Evolutionary conservation across 306 rosid genomes (phyloP), one percentile per base, ranked within the genome.

Genomic region (Corylus heterophylla): DNA sequence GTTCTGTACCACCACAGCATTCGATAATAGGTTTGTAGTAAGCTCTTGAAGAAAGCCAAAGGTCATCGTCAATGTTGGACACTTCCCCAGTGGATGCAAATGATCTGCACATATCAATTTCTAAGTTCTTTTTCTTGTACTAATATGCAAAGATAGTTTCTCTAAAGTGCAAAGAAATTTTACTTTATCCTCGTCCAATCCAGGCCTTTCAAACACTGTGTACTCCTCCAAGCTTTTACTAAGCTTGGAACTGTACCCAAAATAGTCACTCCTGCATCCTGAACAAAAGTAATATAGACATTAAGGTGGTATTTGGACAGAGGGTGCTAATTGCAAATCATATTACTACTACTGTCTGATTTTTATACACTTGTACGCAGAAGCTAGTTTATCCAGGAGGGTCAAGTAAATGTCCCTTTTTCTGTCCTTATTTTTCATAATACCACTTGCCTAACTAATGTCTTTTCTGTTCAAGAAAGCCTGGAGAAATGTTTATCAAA

Each of bases 231-330:
- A 50, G 91, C 42, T 88, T 94, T 94, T 39, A 94, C 98, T 55
- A 92, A 78, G 89, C 98, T 94, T 0, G 99, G 99, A 84, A 94
- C 92, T 9, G 98, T 94, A 72, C 98, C 98, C 90, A 94, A 87
- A 76, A 89, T 64, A 54, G 93, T 92, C 74, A 92, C 96, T 69
- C 96, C 91, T 63, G 97, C 93, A 87, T 94, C 98, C 98, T 94
- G 85, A 70, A 85, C 68, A 86, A 76, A 73, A 68, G 29, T 16
- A 73, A 42, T 3, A 68, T 39, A 58, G 59, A 49, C 54, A 62
- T 35, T 48, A 74, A 74, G 69, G 62, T 44, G 44, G 66, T 54
- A 20, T 42, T 39, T 74, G 59, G 58, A 71, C 10, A 71, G 10
- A 31, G 82, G 51, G 37, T 55, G 61, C 64, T 58, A 39, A 72